These are phyloP conservation scores for Geotrichum ghanense DNA, from an alignment of 805 yeast species.

Conservation along the genomic window DNA sequence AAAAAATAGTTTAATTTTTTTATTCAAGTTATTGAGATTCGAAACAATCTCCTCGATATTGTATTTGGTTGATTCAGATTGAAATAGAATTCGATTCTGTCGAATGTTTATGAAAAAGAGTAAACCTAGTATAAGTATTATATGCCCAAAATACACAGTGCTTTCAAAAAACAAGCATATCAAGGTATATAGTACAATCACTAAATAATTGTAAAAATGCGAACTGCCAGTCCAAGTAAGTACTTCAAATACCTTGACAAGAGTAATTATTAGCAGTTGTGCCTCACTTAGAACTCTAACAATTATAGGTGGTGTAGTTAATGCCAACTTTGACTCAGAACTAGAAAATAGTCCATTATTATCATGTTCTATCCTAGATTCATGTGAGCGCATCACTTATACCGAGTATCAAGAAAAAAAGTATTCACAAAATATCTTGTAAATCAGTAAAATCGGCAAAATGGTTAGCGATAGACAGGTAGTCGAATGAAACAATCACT, in stretches of 20 bases:
- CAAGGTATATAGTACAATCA: constrained; percentile 43
- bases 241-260: constrained; percentile 57
- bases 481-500: too few relatives aligned
- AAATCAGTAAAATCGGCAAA: too few relatives aligned
- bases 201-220: constrained; percentile 57
- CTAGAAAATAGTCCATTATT: too few relatives aligned
- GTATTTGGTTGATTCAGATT: constrained; percentile 69
- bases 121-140: constrained; percentile 39
- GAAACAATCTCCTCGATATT: constrained; percentile 82
- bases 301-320: constrained; percentile 85
- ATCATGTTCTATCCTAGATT: too few relatives aligned
- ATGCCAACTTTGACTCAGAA: constrained; percentile 40
- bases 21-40: constrained; percentile 60
- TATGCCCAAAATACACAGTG: constrained; percentile 78
- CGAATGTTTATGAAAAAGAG: constrained; percentile 17
- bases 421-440: too few relatives aligned
- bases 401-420: too few relatives aligned
- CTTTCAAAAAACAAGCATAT: constrained; percentile 66
- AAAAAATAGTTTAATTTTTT: constrained; percentile 64
- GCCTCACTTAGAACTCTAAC: constrained; percentile 72
- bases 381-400: too few relatives aligned
- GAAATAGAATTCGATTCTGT: constrained; percentile 27
- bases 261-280: constrained; percentile 71
- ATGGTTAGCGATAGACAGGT: too few relatives aligned
- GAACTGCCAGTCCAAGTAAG: constrained; percentile 90